Base-by-base conservation (phyloP, 2,329 filamentous ascomycete genomes). In the Calonectria montana region DNA sequence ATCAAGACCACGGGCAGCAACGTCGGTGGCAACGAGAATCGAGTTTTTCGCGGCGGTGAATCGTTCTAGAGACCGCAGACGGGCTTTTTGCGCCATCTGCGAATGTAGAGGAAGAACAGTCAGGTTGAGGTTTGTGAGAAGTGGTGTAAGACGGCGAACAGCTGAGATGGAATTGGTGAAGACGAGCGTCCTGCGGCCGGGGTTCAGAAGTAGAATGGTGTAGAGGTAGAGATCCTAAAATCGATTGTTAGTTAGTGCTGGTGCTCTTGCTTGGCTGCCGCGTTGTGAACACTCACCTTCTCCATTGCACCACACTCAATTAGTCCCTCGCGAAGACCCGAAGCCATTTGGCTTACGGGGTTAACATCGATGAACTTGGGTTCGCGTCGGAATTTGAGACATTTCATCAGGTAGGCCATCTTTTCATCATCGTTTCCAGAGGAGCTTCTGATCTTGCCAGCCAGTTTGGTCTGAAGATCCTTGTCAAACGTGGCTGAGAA, bases 401-500 rank as follows among this genome's bases (percentile, higher is more conserved):
- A 96, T 81, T 95, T 93, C 50, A 98, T 88, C 2, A 99, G 88
- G 80, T 98, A 98, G 74, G 97, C 95, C 91, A 98, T 94, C 0
- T 94, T 96, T 78, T 97, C 92, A 73, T 92, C 91, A 69, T 94
- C 91, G 77, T 88, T 91, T 84, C 74, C 82, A 15, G 75, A 93
- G 90, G 73, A 88, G 4, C 73, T 69, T 70, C 74, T 77, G 62
- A 59, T 23, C 25, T 75, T 74, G 39, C 50, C 61, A 69, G 94
- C 91, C 15, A 99, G 88, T 82, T 98, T 98, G 77, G 96, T 94
- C 81, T 98, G 96, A 35, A 99, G 85, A 0, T 93, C 92, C 80
- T 96, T 96, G 81, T 97, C 94, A 82, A 99, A 98, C 0, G 97
- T 99, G 0, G 97, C 97, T 0, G 97, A 98, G 83, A 99, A 99